Evolutionary conservation across 495 filamentous ascomycete species (phyloP).

Genomic region (Penicillium parvum): DNA sequence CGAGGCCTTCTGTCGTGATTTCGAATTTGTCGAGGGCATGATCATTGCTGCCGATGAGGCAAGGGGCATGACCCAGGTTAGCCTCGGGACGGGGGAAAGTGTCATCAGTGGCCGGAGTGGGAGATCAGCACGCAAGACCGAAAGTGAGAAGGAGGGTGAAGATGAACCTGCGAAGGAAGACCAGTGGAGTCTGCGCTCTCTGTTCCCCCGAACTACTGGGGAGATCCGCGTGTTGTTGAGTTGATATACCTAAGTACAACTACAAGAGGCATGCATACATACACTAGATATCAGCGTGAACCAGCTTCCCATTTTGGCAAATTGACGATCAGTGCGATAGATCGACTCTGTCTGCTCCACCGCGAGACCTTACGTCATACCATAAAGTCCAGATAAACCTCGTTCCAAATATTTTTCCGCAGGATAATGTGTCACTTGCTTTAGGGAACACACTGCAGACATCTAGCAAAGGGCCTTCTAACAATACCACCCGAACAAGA

Average conservation of each 20-base stretch:
- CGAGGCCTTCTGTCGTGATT: slow-evolving; percentile 82
- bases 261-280: not conserved
- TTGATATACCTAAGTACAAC: slow-evolving; percentile 15
- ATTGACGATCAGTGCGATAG: no score
- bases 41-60: slow-evolving; percentile 57
- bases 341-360: no score
- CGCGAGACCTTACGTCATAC: no score
- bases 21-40: slow-evolving; percentile 78
- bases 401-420: not conserved
- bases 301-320: slow-evolving; percentile 84
- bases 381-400: not conserved
- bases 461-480: no score
- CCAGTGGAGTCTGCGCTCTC: slow-evolving; percentile 52
- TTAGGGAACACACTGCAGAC: no score
- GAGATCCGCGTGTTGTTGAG: slow-evolving; percentile 79
- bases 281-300: not conserved
- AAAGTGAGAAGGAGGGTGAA: slow-evolving; percentile 25
- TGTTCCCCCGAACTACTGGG: slow-evolving; percentile 79
- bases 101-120: slow-evolving; percentile 26
- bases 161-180: slow-evolving; percentile 35
- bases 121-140: slow-evolving; percentile 16
- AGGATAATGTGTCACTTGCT: not conserved
- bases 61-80: slow-evolving; percentile 30
- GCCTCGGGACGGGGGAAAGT: slow-evolving; percentile 24
- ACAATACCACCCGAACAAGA: no score